A percentile compares a stretch with the other conserved stretches of the same genome.
Conservation (phyloP, 345 rosid genomes). For the Leavenworthia alabamica region DNA sequence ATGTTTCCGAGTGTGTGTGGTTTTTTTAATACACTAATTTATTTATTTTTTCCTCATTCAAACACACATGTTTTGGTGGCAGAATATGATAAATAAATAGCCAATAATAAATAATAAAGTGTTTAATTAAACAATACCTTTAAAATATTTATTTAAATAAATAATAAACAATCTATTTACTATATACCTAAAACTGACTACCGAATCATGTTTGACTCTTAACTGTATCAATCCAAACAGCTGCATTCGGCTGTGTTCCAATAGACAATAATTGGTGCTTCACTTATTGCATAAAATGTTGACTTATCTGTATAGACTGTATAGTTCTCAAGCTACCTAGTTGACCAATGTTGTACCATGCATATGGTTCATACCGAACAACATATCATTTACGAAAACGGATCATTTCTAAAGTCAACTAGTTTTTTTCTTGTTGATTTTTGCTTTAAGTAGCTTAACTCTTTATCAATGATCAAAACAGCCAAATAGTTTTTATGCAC, state of each 20-base stretch:
- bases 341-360: no score
- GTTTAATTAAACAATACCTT: no score
- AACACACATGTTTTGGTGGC: background rate
- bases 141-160: no score
- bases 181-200: background rate
- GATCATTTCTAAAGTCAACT: no score
- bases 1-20: background rate
- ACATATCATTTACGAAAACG: no score
- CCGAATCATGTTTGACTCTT: background rate
- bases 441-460: no score
- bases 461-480: background rate
- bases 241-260: background rate
- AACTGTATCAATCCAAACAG: background rate
- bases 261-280: background rate
- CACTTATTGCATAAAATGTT: background rate
- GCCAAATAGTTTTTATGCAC: background rate
- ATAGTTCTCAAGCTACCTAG: no score
- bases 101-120: no score
- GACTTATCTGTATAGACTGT: background rate
- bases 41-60: background rate
- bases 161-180: no score
- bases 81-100: no score
- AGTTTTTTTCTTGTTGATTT: no score
- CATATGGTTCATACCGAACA: no score
- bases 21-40: background rate